Evolutionary conservation across 768 basidiomycete genomes (phyloP).

Genomic region (Collybiopsis confluens): DNA sequence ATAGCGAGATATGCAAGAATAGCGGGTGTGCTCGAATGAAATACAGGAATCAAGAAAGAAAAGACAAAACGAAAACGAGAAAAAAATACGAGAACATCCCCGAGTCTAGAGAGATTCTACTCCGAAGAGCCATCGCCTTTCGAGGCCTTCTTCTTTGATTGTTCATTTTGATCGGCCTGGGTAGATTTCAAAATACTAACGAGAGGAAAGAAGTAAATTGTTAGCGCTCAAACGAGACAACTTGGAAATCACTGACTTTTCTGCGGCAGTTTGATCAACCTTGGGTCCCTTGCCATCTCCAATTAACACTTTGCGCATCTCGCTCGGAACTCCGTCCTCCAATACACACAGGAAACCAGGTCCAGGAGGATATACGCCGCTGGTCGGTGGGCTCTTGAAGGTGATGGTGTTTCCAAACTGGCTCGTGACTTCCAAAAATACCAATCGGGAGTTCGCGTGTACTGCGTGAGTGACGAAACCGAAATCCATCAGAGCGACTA

Average conservation of each 20-base stretch:
- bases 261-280: slow-evolving; percentile 48
- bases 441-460: slow-evolving; percentile 73
- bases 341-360: slow-evolving; percentile 76
- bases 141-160: background rate
- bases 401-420: slow-evolving; percentile 42
- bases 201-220: too few species aligned
- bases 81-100: background rate
- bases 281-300: slow-evolving; percentile 62
- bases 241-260: slow-evolving; percentile 43
- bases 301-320: slow-evolving; percentile 60
- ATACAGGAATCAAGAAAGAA: too few species aligned
- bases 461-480: slow-evolving; percentile 78
- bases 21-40: too few species aligned
- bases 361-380: slow-evolving; percentile 71
- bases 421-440: slow-evolving; percentile 49
- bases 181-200: slow-evolving; percentile 6
- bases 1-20: too few species aligned
- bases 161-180: slow-evolving; percentile 6
- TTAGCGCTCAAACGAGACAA: background rate
- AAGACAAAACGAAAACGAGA: background rate
- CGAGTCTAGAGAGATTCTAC: background rate
- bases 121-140: background rate
- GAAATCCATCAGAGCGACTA: slow-evolving; percentile 76
- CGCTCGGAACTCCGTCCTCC: slow-evolving; percentile 60
- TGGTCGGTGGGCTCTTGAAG: slow-evolving; percentile 61